Conservation (phyloP, 2,329 filamentous ascomycete species). For the Shiraia bambusicola region DNA sequence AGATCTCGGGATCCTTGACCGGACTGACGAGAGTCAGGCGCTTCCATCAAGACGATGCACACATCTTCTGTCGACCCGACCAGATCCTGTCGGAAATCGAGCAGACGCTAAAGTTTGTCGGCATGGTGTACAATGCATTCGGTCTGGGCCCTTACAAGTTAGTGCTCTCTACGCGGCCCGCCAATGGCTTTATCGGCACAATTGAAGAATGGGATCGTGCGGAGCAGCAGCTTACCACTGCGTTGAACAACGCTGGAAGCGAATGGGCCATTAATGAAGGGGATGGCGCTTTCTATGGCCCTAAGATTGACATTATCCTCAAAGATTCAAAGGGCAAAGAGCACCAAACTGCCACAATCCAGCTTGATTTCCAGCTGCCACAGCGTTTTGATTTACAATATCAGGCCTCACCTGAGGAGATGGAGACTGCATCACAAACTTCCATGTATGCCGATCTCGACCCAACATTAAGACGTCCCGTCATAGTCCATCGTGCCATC, state of each 20-base stretch:
- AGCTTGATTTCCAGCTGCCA: conserved; percentile 86
- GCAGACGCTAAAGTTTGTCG: conserved; percentile 72
- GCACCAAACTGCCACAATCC: conserved; percentile 85
- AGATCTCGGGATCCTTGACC: conserved; percentile 76
- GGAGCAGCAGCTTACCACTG: conserved; percentile 65
- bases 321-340: conserved; percentile 75
- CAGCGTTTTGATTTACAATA: conserved; percentile 79
- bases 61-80: conserved; percentile 81
- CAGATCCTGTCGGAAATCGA: conserved; percentile 76
- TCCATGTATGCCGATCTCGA: conserved; percentile 41
- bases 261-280: conserved; percentile 75
- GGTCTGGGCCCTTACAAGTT: conserved; percentile 72
- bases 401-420: conserved; percentile 65
- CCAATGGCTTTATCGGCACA: conserved; percentile 75
- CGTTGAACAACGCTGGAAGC: conserved; percentile 64
- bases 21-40: conserved; percentile 81
- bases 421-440: conserved; percentile 56
- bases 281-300: conserved; percentile 87
- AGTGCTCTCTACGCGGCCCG: conserved; percentile 75
- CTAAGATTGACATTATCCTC: conserved; percentile 86
- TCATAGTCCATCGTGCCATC: conserved; percentile 82
- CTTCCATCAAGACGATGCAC: conserved; percentile 88
- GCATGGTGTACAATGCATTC: conserved; percentile 69
- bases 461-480: conserved; percentile 54
- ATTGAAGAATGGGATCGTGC: conserved; percentile 69